Evolutionary conservation across 2,329 filamentous ascomycete genomes (phyloP).

Genomic region (Elsinoe batatas): DNA sequence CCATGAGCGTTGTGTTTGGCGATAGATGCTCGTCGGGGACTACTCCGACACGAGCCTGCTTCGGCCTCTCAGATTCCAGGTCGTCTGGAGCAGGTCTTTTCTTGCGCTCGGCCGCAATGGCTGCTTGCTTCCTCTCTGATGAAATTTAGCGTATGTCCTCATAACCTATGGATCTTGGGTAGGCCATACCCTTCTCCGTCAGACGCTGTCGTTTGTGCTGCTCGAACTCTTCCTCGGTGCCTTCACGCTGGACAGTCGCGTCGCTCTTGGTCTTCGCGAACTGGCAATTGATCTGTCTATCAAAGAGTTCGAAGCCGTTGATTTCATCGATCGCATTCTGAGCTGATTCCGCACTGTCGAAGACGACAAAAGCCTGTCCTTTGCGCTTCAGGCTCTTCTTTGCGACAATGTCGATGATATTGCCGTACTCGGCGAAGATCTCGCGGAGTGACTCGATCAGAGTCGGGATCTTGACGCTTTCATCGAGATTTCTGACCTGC

Average conservation of each 20-base stretch:
- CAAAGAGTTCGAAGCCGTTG: slow-evolving; percentile 86
- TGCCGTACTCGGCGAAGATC: slow-evolving; percentile 84
- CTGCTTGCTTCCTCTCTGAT: slow-evolving; percentile 66
- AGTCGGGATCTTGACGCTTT: slow-evolving; percentile 72
- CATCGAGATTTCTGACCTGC: slow-evolving; percentile 73
- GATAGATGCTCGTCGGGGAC: slow-evolving; percentile 97
- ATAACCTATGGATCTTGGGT: neutral
- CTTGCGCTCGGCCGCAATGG: slow-evolving; percentile 66
- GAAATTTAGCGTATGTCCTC: neutral
- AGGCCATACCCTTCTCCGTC: slow-evolving; percentile 71
- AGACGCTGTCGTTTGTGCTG: slow-evolving; percentile 72
- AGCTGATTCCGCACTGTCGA: slow-evolving; percentile 71
- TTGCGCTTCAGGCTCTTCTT: slow-evolving; percentile 88
- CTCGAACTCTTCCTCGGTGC: slow-evolving; percentile 74
- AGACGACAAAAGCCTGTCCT: slow-evolving; percentile 92
- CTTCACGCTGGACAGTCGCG: slow-evolving; percentile 66
- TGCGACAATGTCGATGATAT: slow-evolving; percentile 71
- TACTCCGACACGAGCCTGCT: slow-evolving; percentile 51
- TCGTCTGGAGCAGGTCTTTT: slow-evolving; percentile 50
- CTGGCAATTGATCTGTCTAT: slow-evolving; percentile 77
- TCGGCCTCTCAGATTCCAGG: slow-evolving; percentile 30
- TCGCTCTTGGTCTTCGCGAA: slow-evolving; percentile 79
- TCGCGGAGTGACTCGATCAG: slow-evolving; percentile 63
- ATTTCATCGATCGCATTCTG: slow-evolving; percentile 74
- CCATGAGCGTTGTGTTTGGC: slow-evolving; percentile 91